phyloP scores from a whole-genome alignment of 164 flowering plant genomes.

The Kingdonia uniflora region DNA sequence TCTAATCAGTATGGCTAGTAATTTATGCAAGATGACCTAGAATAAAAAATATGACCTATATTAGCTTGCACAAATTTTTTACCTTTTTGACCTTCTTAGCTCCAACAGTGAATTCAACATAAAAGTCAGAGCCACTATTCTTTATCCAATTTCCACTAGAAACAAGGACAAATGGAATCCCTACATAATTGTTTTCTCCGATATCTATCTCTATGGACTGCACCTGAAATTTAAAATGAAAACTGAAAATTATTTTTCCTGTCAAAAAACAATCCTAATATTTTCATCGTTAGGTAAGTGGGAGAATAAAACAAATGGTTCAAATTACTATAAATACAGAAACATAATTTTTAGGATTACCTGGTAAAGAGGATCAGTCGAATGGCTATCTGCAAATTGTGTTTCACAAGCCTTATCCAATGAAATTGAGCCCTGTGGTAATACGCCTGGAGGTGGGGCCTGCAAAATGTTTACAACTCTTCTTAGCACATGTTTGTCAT shows the following conservation, averaged over 20 bases:
- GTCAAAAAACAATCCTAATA: too few relatives aligned
- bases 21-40: too few relatives aligned
- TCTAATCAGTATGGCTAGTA: slow-evolving; percentile 1
- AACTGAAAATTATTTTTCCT: too few relatives aligned
- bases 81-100: slow-evolving; percentile 52
- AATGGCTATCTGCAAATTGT: slow-evolving; percentile 29
- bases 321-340: too few relatives aligned
- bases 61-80: too few relatives aligned
- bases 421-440: slow-evolving; percentile 62
- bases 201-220: slow-evolving; percentile 58
- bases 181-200: slow-evolving; percentile 51
- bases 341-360: slow-evolving; percentile 13
- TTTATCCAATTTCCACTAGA: slow-evolving; percentile 82
- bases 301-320: too few relatives aligned
- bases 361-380: slow-evolving; percentile 35
- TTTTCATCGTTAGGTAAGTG: too few relatives aligned
- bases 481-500: too few relatives aligned
- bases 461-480: slow-evolving; percentile 21
- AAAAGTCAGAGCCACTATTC: slow-evolving; percentile 69
- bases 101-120: slow-evolving; percentile 40
- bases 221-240: slow-evolving; percentile 30
- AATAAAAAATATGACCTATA: too few relatives aligned
- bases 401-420: slow-evolving; percentile 53
- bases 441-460: slow-evolving; percentile 59
- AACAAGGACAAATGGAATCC: slow-evolving; percentile 83